Evolutionary conservation across 2,329 filamentous ascomycete species (phyloP), one percentile per base, ranked within the genome.

Genomic region (Waltergamsia citrina): DNA sequence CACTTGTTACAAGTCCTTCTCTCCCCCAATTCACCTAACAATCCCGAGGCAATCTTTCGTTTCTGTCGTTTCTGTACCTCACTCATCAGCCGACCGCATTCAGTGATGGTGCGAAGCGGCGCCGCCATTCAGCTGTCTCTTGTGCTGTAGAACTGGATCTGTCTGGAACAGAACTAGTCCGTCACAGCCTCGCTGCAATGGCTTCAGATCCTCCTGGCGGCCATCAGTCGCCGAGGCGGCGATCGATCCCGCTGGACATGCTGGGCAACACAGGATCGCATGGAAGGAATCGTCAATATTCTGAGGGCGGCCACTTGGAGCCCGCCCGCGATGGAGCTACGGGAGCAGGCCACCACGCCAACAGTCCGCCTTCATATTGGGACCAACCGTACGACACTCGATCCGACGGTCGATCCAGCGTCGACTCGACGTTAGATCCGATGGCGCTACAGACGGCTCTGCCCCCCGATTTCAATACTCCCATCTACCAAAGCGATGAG

Each of bases 241-340:
- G 44, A 48, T 79, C 80, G 41, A 88, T 92, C 59, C 82, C 81
- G 39, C 64, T 90, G 38, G 78, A 78, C 55, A 73, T 80, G 46
- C 63, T 84, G 52, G 53, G 18, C n/a, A n/a, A n/a, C n/a, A n/a
- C n/a, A n/a, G n/a, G n/a, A n/a, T n/a, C n/a, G n/a, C n/a, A n/a
- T n/a, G n/a, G n/a, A n/a, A n/a, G n/a, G n/a, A n/a, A n/a, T n/a
- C n/a, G n/a, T n/a, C n/a, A n/a, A n/a, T n/a, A n/a, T n/a, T n/a
- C n/a, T n/a, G n/a, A n/a, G n/a, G n/a, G n/a, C n/a, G n/a, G 17
- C 6, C 40, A 42, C 14, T 16, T 29, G 19, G 39, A 42, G 15
- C 33, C 33, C 15, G 23, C 38, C 11, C 37, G 35, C 14, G 29
- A 39, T 27, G 20, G 40, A 17, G 29, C 38, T 22, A 18, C 38